Percentiles rank a stretch among this genome's conserved stretches.
Conservation (phyloP, 2,329 filamentous ascomycete genomes). For the Didymella exigua region DNA sequence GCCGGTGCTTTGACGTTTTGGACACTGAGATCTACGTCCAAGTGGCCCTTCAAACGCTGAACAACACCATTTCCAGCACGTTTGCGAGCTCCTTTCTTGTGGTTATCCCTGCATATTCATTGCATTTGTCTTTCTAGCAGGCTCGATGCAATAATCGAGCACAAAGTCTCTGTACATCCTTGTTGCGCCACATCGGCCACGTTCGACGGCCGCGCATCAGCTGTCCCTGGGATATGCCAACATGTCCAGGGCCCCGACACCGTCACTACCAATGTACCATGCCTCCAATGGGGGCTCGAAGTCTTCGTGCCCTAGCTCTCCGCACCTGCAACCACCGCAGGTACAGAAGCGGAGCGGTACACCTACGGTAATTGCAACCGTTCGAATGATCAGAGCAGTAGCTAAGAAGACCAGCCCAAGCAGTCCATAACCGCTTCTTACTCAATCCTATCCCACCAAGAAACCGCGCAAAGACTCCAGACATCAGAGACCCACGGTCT, state of each 20-base stretch:
- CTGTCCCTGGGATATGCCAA: slow-evolving; percentile 56
- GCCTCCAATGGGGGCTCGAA: slow-evolving; percentile 43
- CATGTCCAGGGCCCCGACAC: slow-evolving; percentile 67
- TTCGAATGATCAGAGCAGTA: neutral
- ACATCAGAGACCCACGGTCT: slow-evolving; percentile 87
- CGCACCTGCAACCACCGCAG: slow-evolving; percentile 39
- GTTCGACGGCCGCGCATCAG: slow-evolving; percentile 39
- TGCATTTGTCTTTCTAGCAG: slow-evolving; percentile 11
- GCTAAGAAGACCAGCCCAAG: slow-evolving; percentile 18
- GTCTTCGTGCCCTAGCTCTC: slow-evolving; percentile 36
- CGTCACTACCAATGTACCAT: slow-evolving; percentile 64
- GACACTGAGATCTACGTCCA: slow-evolving; percentile 21
- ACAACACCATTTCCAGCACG: slow-evolving; percentile 11
- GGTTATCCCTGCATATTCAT: slow-evolving; percentile 12
- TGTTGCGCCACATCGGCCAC: slow-evolving; percentile 32
- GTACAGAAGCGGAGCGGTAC: slow-evolving; percentile 35
- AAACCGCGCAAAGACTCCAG: slow-evolving; percentile 76
- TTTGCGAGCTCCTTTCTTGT: slow-evolving; percentile 7
- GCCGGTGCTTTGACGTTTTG: slow-evolving; percentile 33
- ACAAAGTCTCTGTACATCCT: slow-evolving; percentile 5
- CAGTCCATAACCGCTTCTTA: slow-evolving; percentile 57
- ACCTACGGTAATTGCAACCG: slow-evolving; percentile 34
- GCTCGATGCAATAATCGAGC: slow-evolving; percentile 33
- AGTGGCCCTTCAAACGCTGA: slow-evolving; percentile 21
- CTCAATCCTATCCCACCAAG: slow-evolving; percentile 72